Evolutionary conservation across 768 basidiomycete genomes (phyloP), one percentile per base, ranked within the genome.

Genomic region (Psilocybe sp.): DNA sequence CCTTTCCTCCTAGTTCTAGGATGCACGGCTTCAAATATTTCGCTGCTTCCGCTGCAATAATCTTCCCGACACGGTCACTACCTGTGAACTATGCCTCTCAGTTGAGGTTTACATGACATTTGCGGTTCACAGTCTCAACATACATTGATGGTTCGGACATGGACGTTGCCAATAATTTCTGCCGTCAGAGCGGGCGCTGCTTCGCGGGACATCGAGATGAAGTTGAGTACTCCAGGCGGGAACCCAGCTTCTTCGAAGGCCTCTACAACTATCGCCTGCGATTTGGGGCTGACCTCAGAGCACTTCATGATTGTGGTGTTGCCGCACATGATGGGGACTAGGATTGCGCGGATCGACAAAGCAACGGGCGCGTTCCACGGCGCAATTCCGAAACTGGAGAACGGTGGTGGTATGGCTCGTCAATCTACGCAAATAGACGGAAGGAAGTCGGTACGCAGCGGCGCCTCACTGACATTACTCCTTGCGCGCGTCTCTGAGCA

Each of bases 161-260:
- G 59, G 2, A 79, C 77, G 37, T 84, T 76, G 1, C 71, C 79
- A 48, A 85, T 83, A 16, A 83, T 71, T 59, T 80, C 71, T 0
- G 78, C 68, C 0, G 75, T 75, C 32, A 77, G 58, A 1, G 60
- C 55, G 2, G 81, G 78, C 0, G 76, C 68, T 39, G 63, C 67
- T 36, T 76, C 71, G 13, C 64, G 60, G 4, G 76, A 72, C 52
- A 76, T 73, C 5, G 77, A 72, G 13, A 85, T 56, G 56, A 74
- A 76, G 55, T 85, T 83, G 5, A 86, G 56, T 6, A 82, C 82
- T 5, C 82, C 83, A 13, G 67, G 61, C 4, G 85, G 85, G 1
- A 88, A 62, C 1, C 85, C 84, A 0, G 84, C 84, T 53, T 81
- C 77, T 12, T 76, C 66, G 16, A 83, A 69, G 1, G 78, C 55